These are phyloP conservation scores for Galeopsis tetrahit DNA, from an alignment of 257 asterid species.

Conservation along the genomic window DNA sequence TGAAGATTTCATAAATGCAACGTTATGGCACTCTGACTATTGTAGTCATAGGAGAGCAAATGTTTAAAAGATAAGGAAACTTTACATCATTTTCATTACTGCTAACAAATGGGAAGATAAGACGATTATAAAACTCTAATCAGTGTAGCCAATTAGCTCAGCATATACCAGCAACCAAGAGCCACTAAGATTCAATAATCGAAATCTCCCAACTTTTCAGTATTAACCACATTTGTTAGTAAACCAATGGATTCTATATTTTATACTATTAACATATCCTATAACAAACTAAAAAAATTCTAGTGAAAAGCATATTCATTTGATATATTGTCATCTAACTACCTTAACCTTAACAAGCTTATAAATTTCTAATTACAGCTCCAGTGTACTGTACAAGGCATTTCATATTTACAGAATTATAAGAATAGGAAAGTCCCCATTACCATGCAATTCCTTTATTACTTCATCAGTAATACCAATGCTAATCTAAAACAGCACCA, in stretches of 20 bases:
- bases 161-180: slow-evolving; percentile 22
- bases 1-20: slow-evolving; percentile 19
- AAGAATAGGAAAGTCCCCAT: slow-evolving; percentile 11
- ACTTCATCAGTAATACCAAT: slow-evolving; percentile 23
- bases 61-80: background rate
- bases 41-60: slow-evolving; percentile 24
- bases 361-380: background rate
- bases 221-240: background rate
- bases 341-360: slow-evolving; percentile 18
- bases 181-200: slow-evolving; percentile 18
- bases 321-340: slow-evolving; percentile 24
- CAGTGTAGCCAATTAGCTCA: background rate
- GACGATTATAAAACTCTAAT: background rate
- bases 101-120: slow-evolving; percentile 7
- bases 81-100: background rate
- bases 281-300: too few relatives aligned
- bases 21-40: slow-evolving; percentile 5
- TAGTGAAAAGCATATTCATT: slow-evolving; percentile 22
- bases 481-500: slow-evolving; percentile 22
- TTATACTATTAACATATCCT: background rate
- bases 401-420: background rate
- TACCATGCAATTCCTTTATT: background rate
- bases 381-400: slow-evolving; percentile 4
- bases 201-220: background rate
- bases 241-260: background rate